phyloP scores from a whole-genome alignment of 495 filamentous ascomycete genomes.

The Penicillium roqueforti region DNA sequence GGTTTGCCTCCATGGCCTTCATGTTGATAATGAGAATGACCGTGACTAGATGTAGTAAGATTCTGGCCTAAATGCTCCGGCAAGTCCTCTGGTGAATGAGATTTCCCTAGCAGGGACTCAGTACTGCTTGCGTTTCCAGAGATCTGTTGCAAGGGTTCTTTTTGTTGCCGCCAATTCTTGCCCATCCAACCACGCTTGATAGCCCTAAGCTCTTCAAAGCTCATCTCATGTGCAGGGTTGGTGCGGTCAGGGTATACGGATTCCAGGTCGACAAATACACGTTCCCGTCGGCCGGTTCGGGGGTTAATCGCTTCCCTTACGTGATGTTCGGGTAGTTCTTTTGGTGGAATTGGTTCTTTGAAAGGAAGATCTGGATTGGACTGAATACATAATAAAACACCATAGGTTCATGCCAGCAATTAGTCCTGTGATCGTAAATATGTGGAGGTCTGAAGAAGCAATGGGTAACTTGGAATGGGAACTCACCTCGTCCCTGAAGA shows the following conservation, averaged over 20 bases:
- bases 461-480: slow-evolving; percentile 19
- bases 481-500: slow-evolving; percentile 97
- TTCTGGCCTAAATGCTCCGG: slow-evolving; percentile 29
- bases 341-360: slow-evolving; percentile 35
- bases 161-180: slow-evolving; percentile 56
- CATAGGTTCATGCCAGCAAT: slow-evolving; percentile 64
- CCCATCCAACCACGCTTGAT: slow-evolving; percentile 72
- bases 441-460: slow-evolving; percentile 45
- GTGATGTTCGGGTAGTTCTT: slow-evolving; percentile 44
- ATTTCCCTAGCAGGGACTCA: slow-evolving; percentile 14
- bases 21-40: slow-evolving; percentile 29
- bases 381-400: slow-evolving; percentile 56
- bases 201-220: slow-evolving; percentile 89
- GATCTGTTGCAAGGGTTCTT: slow-evolving; percentile 37
- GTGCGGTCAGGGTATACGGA: slow-evolving; percentile 74
- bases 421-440: slow-evolving; percentile 99
- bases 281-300: slow-evolving; percentile 72
- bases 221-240: slow-evolving; percentile 64
- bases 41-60: slow-evolving; percentile 22
- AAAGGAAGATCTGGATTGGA: slow-evolving; percentile 46
- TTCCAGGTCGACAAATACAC: slow-evolving; percentile 80
- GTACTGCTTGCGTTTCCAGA: slow-evolving; percentile 31
- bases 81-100: slow-evolving; percentile 17
- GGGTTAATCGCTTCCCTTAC: slow-evolving; percentile 74
- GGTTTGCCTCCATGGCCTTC: slow-evolving; percentile 32